A percentile compares a stretch with the other conserved stretches of the same genome.
Evolutionary conservation across 2,329 filamentous ascomycete genomes (phyloP).

Genomic region (Phialemonium atrogriseum): DNA sequence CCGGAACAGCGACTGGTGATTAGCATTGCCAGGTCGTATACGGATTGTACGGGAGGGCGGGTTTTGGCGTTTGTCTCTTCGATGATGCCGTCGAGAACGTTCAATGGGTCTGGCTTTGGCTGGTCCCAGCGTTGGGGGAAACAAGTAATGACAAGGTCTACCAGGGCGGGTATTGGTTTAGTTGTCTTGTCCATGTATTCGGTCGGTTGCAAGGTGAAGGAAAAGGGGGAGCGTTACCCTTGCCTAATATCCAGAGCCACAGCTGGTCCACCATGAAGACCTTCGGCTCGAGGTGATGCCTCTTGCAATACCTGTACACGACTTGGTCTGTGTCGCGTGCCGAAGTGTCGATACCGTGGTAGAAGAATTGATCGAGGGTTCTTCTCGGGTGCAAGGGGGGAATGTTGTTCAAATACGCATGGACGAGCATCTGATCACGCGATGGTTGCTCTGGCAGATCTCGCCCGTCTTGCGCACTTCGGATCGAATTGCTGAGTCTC

Average conservation of each 20-base stretch:
- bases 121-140: constrained; percentile 53
- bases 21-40: constrained; percentile 54
- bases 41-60: constrained; percentile 46
- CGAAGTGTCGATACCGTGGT: constrained; percentile 54
- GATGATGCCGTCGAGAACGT: constrained; percentile 54
- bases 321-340: constrained; percentile 55
- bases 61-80: constrained; percentile 59
- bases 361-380: constrained; percentile 59
- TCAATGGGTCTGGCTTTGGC: constrained; percentile 52
- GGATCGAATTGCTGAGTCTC: constrained; percentile 47
- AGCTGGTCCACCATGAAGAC: constrained; percentile 64
- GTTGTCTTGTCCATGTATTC: not conserved
- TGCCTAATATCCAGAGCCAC: constrained; percentile 55
- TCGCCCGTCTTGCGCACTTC: constrained; percentile 21
- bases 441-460: constrained; percentile 16
- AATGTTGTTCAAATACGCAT: constrained; percentile 35
- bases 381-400: constrained; percentile 49
- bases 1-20: constrained; percentile 53
- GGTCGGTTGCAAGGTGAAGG: not conserved
- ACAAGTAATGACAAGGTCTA: constrained; percentile 50
- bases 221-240: constrained; percentile 13
- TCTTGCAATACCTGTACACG: constrained; percentile 47
- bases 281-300: constrained; percentile 36
- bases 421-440: constrained; percentile 36
- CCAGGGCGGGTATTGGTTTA: constrained; percentile 1